Percentiles rank a stretch among this genome's conserved stretches.
These are phyloP conservation scores for Wickerhamiella spandovensis DNA, from an alignment of 805 yeast species.

Conservation along the genomic window DNA sequence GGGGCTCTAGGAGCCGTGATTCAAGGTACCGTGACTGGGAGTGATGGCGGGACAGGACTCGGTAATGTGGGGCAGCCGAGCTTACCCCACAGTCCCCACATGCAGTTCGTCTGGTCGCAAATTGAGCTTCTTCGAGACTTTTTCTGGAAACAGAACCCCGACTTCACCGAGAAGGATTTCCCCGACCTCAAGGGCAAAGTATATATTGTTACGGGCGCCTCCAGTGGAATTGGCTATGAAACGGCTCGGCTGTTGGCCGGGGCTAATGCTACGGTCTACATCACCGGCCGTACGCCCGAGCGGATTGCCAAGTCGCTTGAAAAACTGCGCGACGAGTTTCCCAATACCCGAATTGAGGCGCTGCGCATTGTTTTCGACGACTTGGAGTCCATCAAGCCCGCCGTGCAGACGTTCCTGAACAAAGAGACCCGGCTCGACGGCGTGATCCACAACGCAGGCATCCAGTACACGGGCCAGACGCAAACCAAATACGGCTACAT, in stretches of 20 bases:
- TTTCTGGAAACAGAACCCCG: constrained; percentile 6
- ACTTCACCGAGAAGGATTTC: constrained; percentile 1
- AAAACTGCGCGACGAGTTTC: constrained; percentile 19
- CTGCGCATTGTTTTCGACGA: constrained; percentile 24
- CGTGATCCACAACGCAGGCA: constrained; percentile 28
- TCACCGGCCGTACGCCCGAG: constrained; percentile 27
- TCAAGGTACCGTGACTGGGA: no score
- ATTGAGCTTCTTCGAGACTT: constrained; percentile 11
- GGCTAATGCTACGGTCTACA: constrained; percentile 28
- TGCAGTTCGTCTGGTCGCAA: not conserved
- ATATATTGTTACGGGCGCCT: constrained; percentile 19
- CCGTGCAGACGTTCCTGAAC: constrained; percentile 21
- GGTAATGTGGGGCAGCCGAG: no score
- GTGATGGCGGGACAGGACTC: no score
- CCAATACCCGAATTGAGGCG: constrained; percentile 11
- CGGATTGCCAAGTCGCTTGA: constrained; percentile 25
- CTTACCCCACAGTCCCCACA: not conserved
- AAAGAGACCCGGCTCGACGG: constrained; percentile 25
- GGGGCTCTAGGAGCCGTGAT: no score
- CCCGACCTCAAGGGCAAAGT: constrained; percentile 26
- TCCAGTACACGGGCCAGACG: constrained; percentile 2
- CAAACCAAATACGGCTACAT: not conserved
- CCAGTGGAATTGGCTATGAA: constrained; percentile 19
- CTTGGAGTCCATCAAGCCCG: constrained; percentile 30
- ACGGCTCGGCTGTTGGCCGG: constrained; percentile 13